These are phyloP conservation scores for Sporothrix variecibatus DNA, from an alignment of 2,329 filamentous ascomycete genomes.

Conservation along the genomic window DNA sequence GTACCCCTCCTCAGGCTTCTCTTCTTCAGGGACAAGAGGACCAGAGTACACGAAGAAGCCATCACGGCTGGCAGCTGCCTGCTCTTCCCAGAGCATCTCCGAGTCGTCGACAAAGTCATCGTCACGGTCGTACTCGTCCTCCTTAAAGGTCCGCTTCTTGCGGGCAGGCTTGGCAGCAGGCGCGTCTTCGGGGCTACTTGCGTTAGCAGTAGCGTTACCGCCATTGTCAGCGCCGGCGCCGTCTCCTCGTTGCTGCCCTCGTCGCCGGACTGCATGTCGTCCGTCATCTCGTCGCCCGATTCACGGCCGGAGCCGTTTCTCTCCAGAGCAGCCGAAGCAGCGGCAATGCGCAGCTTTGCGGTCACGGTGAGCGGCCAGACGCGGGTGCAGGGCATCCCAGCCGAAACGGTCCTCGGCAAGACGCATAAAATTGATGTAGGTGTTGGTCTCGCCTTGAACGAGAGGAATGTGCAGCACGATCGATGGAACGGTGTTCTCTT, in stretches of 20 bases:
- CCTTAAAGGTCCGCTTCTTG: constrained; percentile 78
- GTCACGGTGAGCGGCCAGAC: constrained; percentile 83
- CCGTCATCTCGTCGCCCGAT: constrained; percentile 80
- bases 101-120: constrained; percentile 91
- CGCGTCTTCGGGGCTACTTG: constrained; percentile 61
- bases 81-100: constrained; percentile 91
- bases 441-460: constrained; percentile 72
- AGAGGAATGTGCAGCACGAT: constrained; percentile 85
- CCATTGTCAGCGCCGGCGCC: constrained; percentile 56
- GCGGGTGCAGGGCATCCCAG: constrained; percentile 89
- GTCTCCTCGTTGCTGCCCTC: constrained; percentile 86
- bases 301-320: constrained; percentile 68
- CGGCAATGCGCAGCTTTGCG: constrained; percentile 86
- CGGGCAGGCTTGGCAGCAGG: constrained; percentile 62
- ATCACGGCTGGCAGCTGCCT: constrained; percentile 89
- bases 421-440: constrained; percentile 92
- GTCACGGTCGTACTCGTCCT: constrained; percentile 81
- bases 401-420: constrained; percentile 93
- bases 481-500: constrained; percentile 65
- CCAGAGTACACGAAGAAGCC: constrained; percentile 98
- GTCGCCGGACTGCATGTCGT: constrained; percentile 67
- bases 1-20: constrained; percentile 65
- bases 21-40: constrained; percentile 81
- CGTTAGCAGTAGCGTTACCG: constrained; percentile 38
- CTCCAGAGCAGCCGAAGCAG: constrained; percentile 82